A percentile compares a stretch with the other conserved stretches of the same genome.
These are phyloP conservation scores for Asterella californica DNA, from an alignment of 225 moss, liverwort and hornwort genomes.

Conservation along the genomic window DNA sequence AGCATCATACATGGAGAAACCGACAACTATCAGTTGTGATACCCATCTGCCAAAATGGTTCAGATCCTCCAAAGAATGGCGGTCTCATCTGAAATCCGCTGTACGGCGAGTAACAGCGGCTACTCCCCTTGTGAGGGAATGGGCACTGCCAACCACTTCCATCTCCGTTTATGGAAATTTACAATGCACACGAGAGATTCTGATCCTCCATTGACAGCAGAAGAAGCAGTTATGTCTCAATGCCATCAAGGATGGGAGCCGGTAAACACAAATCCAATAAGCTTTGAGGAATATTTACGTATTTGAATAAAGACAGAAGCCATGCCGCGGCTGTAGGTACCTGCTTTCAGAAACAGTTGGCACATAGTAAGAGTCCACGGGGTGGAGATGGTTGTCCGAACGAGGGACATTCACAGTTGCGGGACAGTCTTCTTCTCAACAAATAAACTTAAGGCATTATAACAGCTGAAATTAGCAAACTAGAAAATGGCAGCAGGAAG, in stretches of 20 bases:
- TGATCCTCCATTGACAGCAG: background rate
- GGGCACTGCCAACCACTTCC: too few relatives aligned
- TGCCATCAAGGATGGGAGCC: conserved; percentile 62
- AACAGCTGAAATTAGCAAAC: background rate
- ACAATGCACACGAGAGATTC: too few relatives aligned
- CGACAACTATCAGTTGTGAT: too few relatives aligned
- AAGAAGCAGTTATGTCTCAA: conserved; percentile 27
- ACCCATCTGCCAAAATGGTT: too few relatives aligned
- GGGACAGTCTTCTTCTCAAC: background rate
- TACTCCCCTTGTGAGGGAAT: too few relatives aligned
- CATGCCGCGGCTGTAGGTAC: conserved; percentile 69
- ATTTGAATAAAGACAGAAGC: conserved; percentile 79
- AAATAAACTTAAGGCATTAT: background rate
- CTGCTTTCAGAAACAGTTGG: conserved; percentile 14
- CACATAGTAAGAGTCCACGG: background rate
- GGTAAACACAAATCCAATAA: conserved; percentile 74
- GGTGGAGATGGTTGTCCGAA: background rate
- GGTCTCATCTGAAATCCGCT: too few relatives aligned
- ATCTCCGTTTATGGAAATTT: too few relatives aligned
- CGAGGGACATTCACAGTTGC: background rate
- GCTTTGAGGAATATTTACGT: conserved; percentile 61
- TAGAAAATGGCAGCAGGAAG: background rate
- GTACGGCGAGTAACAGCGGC: too few relatives aligned
- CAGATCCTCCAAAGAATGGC: too few relatives aligned
- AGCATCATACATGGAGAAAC: too few relatives aligned